Base-by-base conservation (phyloP, 2,329 filamentous ascomycete species). In the Coniella vitis region DNA sequence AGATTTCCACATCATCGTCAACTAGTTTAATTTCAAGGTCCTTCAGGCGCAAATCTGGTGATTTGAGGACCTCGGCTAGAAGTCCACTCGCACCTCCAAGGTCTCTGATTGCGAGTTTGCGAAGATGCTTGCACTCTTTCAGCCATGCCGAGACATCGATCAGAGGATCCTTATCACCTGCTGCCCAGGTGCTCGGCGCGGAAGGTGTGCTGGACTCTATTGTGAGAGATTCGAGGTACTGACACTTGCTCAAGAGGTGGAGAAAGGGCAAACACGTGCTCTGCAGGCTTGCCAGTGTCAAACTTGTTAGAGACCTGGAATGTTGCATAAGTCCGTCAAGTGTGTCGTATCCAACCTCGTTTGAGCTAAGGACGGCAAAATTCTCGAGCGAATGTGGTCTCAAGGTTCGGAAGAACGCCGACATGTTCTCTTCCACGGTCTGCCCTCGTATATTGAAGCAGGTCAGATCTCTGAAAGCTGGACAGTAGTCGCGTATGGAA, bases 391-490 rank as follows among this genome's bases (percentile, higher is more conserved):
- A 78, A 53, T 86, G 74, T 2, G 73, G 69, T 16, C 65, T 70
- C 42, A 87, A 69, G 1, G 70, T 68, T 20, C 65, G 65, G 40
- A 87, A 69, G 57, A 87, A 84, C 2, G 67, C 65, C 1, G 80
- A 75, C 43, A 85, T 68, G 36, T 78, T 69, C 22, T 72, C 64
- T 52, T 87, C 83, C 7, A 74, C 71, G n/a, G 73, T 70, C 0
- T 63, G 58, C 21, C 67, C 65, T 14, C 56, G 56, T 49, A 65
- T 70, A 29, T 57, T 69, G 53, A 74, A 82, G 48, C 84, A 78
- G 21, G 71, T 76, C 19, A 89, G 63, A 35, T 76, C 73, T 38
- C 72, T 71, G 56, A 89, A 84, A 8, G 74, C 66, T 2, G 78
- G 78, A 55, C 84, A 88, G 55, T 76, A 68, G 20, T 72, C 61